Conservation (phyloP, 2,329 filamentous ascomycete species). For the Colletotrichum higginsianum region DNA sequence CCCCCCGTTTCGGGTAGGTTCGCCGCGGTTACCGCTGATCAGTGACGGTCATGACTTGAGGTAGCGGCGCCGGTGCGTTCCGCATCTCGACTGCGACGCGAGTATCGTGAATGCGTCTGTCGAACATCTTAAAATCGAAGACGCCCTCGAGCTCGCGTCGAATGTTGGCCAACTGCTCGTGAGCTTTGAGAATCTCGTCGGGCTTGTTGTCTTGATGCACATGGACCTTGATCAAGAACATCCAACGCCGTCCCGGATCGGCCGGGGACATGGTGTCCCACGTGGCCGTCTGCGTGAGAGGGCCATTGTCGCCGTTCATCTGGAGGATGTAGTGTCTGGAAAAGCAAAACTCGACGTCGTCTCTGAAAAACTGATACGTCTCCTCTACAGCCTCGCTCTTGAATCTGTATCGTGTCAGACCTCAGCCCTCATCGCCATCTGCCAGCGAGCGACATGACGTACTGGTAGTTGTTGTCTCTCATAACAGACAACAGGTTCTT, state of each 20-base stretch:
- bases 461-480: conserved; percentile 68
- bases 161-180: conserved; percentile 64
- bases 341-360: conserved; percentile 69
- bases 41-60: conserved; percentile 45
- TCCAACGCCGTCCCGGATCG: conserved; percentile 67
- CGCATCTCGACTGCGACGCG: conserved; percentile 58
- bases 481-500: conserved; percentile 64
- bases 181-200: conserved; percentile 69
- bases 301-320: conserved; percentile 50
- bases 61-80: conserved; percentile 53
- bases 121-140: conserved; percentile 66
- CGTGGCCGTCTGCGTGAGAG: conserved; percentile 59
- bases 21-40: conserved; percentile 31
- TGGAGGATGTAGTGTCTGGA: conserved; percentile 62
- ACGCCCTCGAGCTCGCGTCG: conserved; percentile 65
- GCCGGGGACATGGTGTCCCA: conserved; percentile 64
- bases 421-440: neutral
- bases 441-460: conserved; percentile 34
- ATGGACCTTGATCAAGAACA: conserved; percentile 67
- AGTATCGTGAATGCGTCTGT: conserved; percentile 69
- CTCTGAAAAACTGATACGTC: conserved; percentile 66
- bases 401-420: conserved; percentile 55
- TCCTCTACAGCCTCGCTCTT: conserved; percentile 69
- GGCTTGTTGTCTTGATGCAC: conserved; percentile 71
- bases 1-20: neutral